phyloP scores from a whole-genome alignment of 805 yeast species.

The Yarrowia sp. region DNA sequence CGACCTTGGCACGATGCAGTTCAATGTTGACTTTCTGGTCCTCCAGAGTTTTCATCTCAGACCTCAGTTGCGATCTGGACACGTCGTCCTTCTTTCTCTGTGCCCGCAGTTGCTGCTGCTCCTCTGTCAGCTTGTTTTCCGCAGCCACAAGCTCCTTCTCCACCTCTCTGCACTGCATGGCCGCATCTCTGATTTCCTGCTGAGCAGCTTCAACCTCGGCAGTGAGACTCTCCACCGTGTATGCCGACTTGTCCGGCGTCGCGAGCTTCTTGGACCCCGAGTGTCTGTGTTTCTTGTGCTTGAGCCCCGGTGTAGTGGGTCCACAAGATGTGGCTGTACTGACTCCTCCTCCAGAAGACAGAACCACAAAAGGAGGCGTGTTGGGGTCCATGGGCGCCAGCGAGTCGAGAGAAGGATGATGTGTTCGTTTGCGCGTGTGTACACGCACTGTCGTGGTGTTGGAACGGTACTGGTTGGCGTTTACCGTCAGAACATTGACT shows the following conservation, averaged over 20 bases:
- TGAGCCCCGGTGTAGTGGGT: neutral
- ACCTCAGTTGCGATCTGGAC: slow-evolving; percentile 38
- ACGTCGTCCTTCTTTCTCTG: slow-evolving; percentile 37
- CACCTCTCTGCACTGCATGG: neutral
- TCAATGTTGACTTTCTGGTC: slow-evolving; percentile 42
- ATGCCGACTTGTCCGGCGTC: slow-evolving; percentile 28
- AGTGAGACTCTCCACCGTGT: slow-evolving; percentile 40
- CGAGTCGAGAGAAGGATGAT: slow-evolving; percentile 34
- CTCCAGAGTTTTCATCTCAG: slow-evolving; percentile 42
- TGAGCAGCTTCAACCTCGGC: slow-evolving; percentile 40
- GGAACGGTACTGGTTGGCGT: slow-evolving; percentile 35
- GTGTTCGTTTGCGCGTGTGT: slow-evolving; percentile 34
- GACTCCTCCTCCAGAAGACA: neutral
- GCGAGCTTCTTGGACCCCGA: slow-evolving; percentile 5
- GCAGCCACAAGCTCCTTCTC: slow-evolving; percentile 33
- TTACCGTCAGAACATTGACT: slow-evolving; percentile 39
- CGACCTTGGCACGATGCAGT: slow-evolving; percentile 36
- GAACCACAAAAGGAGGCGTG: neutral
- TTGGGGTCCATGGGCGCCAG: slow-evolving; percentile 28
- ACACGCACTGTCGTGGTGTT: slow-evolving; percentile 34
- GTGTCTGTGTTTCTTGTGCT: slow-evolving; percentile 28
- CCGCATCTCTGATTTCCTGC: slow-evolving; percentile 36
- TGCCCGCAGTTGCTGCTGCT: slow-evolving; percentile 37
- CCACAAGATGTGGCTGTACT: neutral
- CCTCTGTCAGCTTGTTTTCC: slow-evolving; percentile 35